phyloP scores from a whole-genome alignment of 305 asterid genomes.

The Fraxinus albicans region DNA sequence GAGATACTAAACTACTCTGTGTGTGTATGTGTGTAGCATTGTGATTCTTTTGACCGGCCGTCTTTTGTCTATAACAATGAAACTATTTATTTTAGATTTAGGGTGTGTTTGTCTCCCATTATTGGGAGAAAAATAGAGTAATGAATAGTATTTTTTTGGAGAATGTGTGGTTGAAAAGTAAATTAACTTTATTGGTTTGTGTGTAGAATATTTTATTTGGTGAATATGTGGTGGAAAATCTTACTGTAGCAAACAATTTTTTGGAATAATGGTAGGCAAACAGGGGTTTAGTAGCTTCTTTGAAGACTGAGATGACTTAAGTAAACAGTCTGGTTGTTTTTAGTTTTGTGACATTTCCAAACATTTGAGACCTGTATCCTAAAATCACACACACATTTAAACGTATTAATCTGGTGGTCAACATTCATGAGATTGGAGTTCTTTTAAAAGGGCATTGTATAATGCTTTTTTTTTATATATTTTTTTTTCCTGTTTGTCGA shows the following conservation, averaged over 20 bases:
- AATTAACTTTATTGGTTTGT: too few relatives aligned
- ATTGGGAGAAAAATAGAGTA: too few relatives aligned
- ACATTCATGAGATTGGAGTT: neutral
- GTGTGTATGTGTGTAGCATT: neutral
- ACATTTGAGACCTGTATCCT: neutral
- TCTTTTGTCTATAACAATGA: neutral
- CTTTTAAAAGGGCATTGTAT: neutral
- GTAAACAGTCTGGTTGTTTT: neutral
- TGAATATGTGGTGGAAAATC: too few relatives aligned
- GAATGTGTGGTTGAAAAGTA: too few relatives aligned
- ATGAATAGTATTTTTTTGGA: too few relatives aligned
- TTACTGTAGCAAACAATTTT: too few relatives aligned
- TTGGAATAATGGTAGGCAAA: too few relatives aligned
- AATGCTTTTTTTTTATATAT: neutral
- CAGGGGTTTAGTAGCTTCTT: neutral
- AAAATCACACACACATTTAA: neutral
- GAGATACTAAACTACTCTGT: neutral
- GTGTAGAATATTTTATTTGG: too few relatives aligned
- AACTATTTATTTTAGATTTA: neutral
- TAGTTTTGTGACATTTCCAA: neutral
- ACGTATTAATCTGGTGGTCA: neutral
- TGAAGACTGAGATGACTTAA: slow-evolving; percentile 10
- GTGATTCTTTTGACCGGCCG: neutral
- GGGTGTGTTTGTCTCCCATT: too few relatives aligned
- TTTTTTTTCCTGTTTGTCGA: neutral